phyloP scores from a whole-genome alignment of 116 monocot genomes.

The Papilionanthe hybrid region DNA sequence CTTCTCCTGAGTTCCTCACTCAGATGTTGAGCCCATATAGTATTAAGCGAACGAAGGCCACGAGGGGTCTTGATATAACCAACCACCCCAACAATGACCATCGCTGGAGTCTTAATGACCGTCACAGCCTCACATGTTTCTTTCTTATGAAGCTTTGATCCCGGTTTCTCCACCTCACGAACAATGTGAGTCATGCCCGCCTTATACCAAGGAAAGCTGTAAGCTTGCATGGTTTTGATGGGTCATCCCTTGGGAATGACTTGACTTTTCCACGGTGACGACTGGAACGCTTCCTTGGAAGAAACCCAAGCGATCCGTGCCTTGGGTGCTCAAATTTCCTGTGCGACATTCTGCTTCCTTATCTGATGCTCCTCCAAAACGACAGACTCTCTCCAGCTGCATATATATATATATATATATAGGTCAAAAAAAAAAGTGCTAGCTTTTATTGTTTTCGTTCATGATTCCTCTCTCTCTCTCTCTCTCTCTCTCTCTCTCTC shows the following conservation, averaged over 20 bases:
- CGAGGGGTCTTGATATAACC: slow-evolving; percentile 39
- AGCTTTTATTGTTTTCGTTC: no score
- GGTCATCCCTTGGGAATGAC: slow-evolving; percentile 42
- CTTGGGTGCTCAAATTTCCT: slow-evolving; percentile 48
- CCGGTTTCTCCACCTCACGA: slow-evolving; percentile 41
- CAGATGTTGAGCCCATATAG: slow-evolving; percentile 38
- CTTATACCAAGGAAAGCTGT: slow-evolving; percentile 43
- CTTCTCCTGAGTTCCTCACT: slow-evolving; percentile 35
- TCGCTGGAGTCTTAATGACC: slow-evolving; percentile 18
- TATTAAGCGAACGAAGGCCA: slow-evolving; percentile 32
- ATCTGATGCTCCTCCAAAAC: no score
- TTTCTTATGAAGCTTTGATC: slow-evolving; percentile 12
- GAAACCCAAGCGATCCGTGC: slow-evolving; percentile 53
- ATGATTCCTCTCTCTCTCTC: no score
- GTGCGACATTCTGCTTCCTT: slow-evolving; percentile 21
- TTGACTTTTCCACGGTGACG: slow-evolving; percentile 57
- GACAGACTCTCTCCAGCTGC: no score
- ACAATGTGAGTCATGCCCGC: slow-evolving; percentile 43
- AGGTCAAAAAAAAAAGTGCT: no score
- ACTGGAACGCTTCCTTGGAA: slow-evolving; percentile 39
- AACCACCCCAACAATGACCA: slow-evolving; percentile 28
- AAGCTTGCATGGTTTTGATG: slow-evolving; percentile 30
- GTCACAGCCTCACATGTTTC: slow-evolving; percentile 10
- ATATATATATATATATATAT: no score
- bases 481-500: no score